Conservation (phyloP, 768 basidiomycete species). For the Lactarius hengduanensis region DNA sequence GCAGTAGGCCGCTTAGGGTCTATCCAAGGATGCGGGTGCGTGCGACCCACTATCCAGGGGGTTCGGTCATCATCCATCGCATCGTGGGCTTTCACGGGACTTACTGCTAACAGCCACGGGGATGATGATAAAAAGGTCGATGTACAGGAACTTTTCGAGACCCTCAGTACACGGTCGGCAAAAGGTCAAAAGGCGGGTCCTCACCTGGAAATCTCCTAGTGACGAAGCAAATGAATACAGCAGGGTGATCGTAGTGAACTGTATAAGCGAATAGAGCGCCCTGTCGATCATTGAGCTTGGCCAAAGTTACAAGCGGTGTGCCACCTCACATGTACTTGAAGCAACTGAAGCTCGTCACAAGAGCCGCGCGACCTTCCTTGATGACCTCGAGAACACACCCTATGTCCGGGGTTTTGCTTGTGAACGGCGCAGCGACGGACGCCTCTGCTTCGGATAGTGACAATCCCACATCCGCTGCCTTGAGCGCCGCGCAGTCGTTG, state of each 20-base stretch:
- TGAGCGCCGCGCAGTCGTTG: slow-evolving; percentile 97
- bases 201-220: slow-evolving; percentile 92
- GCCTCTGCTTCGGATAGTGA: slow-evolving; percentile 98
- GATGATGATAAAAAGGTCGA: slow-evolving; percentile 97
- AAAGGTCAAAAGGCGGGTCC: slow-evolving; percentile 29
- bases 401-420: slow-evolving; percentile 90
- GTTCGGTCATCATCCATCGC: slow-evolving; percentile 24
- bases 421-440: slow-evolving; percentile 97
- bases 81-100: slow-evolving; percentile 35
- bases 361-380: slow-evolving; percentile 91
- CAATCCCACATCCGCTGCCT: slow-evolving; percentile 97
- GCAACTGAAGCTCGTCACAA: slow-evolving; percentile 98
- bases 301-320: slow-evolving; percentile 19
- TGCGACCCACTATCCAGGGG: slow-evolving; percentile 80
- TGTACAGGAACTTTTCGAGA: slow-evolving; percentile 79
- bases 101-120: slow-evolving; percentile 94
- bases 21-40: slow-evolving; percentile 83
- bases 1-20: slow-evolving; percentile 91
- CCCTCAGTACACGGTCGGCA: slow-evolving; percentile 18
- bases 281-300: slow-evolving; percentile 41
- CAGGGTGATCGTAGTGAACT: slow-evolving; percentile 96
- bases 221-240: slow-evolving; percentile 96
- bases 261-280: slow-evolving; percentile 97
- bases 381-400: slow-evolving; percentile 95
- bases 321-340: slow-evolving; percentile 96